Evolutionary conservation across 1,284 basidiomycete genomes (phyloP), one percentile per base, ranked within the genome.

Genomic region (Trichosporon inkin): DNA sequence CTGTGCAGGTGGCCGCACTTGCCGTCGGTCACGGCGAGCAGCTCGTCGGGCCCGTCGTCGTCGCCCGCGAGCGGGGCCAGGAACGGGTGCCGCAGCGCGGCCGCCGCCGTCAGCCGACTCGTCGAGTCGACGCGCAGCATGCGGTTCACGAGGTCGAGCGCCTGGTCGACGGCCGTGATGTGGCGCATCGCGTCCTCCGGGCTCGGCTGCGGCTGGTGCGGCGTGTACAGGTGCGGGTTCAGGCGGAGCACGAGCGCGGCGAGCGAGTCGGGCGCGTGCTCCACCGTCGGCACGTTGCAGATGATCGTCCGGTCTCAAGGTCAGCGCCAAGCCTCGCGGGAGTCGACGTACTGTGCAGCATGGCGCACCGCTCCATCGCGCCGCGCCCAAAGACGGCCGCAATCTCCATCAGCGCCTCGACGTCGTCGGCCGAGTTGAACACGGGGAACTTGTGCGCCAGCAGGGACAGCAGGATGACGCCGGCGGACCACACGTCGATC

Each of bases 401-500:
- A 57, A 99, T 89, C 79, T 99, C 95, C 84, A 98, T 88, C 38
- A 99, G 80, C 6, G 95, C 95, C 75, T 99, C 95, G 34, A 88
- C 85, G 74, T 99, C 95, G 74, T 98, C 93, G 70, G 85, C 90
- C 24, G 94, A 92, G 72, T 94, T 91, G 80, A 99, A 95, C 20
- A 98, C 79, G 0, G 95, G 95, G 71, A 98, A 99, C 67, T 96
- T 95, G 61, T 86, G 85, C 0, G 88, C 88, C 22, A 99, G 82
- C 78, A 98, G 93, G 75, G 93, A 94, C 6, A 99, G 82, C 0
- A 99, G 79, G 57, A 98, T 96, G 72, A 89, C 88, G 1, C 95
- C 95, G 1, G 86, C 91, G 1, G 94, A 89, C 95, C 95, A 99
- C 40, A 98, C 86, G 72, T 99, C 95, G 70, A 99, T 88, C 10